Evolutionary conservation across 2,329 filamentous ascomycete species (phyloP).

Genomic region (Simplicillium sp.): DNA sequence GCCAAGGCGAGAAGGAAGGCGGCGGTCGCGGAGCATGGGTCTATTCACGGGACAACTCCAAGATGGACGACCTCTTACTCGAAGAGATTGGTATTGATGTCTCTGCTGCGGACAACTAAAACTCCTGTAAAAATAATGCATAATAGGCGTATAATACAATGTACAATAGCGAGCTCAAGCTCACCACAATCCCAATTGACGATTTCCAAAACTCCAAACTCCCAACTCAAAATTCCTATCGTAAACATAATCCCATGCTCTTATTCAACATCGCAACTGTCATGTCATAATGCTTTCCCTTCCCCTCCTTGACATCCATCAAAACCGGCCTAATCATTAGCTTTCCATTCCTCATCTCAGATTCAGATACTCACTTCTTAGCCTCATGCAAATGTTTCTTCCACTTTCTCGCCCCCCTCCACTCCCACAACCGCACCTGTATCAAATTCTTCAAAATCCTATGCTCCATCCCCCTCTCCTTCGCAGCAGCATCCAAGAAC

Average conservation of each 20-base stretch:
- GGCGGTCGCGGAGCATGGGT: conserved; percentile 71
- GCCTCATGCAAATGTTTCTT: conserved; percentile 11
- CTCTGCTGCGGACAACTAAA: conserved; percentile 4
- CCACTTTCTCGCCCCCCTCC: conserved; percentile 9
- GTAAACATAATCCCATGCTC: conserved; percentile 57
- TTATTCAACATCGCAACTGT: conserved; percentile 67
- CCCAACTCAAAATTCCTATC: conserved; percentile 19
- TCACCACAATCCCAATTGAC: neutral
- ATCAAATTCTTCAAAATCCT: conserved; percentile 61
- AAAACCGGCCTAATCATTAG: too few relatives aligned
- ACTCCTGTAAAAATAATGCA: conserved; percentile 10
- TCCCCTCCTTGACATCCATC: neutral
- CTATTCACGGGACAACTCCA: conserved; percentile 75
- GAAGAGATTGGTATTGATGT: conserved; percentile 67
- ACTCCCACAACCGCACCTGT: conserved; percentile 14
- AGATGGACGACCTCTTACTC: conserved; percentile 61
- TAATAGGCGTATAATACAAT: neutral
- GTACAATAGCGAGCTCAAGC: neutral
- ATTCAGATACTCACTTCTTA: conserved; percentile 14
- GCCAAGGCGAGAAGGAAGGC: conserved; percentile 66
- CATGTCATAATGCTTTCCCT: conserved; percentile 49
- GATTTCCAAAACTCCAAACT: neutral
- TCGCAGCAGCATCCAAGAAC: conserved; percentile 59
- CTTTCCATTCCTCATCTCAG: neutral
- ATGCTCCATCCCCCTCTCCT: conserved; percentile 60